Base-by-base conservation (phyloP, 129 eudicot species). In the Escallonia rubra region DNA sequence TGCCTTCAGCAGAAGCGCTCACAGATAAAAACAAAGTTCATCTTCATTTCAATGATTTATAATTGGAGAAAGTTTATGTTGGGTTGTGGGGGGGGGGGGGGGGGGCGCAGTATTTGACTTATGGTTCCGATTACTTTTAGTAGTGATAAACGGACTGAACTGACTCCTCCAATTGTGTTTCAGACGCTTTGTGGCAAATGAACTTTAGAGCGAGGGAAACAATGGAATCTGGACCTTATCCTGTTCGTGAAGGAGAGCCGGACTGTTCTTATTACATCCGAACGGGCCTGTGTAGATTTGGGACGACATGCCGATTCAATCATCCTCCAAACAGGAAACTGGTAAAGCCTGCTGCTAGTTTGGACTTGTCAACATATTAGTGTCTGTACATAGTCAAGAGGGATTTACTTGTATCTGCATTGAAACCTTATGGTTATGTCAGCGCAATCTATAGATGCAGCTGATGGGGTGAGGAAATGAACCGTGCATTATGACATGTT, bases 201-300 rank as follows among this genome's bases (percentile, higher is more conserved):
- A 93, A 74, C 76, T 59, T 89, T 80, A 79, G 95, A 81, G 82
- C 96, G 63, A 80, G 85, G 58, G 95, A 86, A 70, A 73, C 79
- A 82, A 87, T 93, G 81, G 99, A 93, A 40, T 62, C 88, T 23
- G 90, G 86, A 67, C 78, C 84, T 70, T 93, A 89, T 68, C 96
- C 99, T 34, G 90, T 82, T 34, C 96, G 88, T 69, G 96, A 93
- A 64, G 96, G 96, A 66, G 98, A 92, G 79, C 98, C 86, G 57
- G 95, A 93, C 70, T 93, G 99, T 74, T 84, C 95, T 45, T 93
- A 84, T 77, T 93, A 89, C 76, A 83, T 89, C 75, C 80, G 99
- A 81, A 93, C 99, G 13, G 99, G 99, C 49, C 85, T 86, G 51
- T 93, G 99, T 78, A 82, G 96, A 75, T 93, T 86, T 79, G 99